Evolutionary conservation across 2,329 filamentous ascomycete species (phyloP).

Genomic region (Metarhizium guizhouense): DNA sequence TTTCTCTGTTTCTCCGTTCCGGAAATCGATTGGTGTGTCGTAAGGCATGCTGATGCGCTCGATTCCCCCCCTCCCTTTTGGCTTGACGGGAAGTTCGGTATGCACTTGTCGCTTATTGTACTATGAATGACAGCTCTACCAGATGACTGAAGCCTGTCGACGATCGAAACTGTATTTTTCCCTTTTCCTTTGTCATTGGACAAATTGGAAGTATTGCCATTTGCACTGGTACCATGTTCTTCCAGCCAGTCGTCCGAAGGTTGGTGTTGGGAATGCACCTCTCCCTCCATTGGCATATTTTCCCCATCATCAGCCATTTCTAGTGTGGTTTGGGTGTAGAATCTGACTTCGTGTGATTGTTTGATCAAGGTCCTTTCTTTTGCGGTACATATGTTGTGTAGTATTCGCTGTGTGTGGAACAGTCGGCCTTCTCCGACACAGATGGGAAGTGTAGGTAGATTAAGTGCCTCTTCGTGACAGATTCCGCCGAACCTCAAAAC

Average conservation of each 20-base stretch:
- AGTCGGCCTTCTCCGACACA: too few species aligned
- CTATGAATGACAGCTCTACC: neutral
- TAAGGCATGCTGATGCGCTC: conserved; percentile 1
- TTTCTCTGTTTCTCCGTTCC: neutral
- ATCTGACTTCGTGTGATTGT: neutral
- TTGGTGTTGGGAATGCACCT: neutral
- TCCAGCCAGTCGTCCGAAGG: neutral
- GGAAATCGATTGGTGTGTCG: neutral
- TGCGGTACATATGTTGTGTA: neutral
- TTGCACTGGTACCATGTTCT: neutral
- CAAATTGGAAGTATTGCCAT: neutral
- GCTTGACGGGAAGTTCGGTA: neutral
- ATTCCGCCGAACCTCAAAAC: too few species aligned
- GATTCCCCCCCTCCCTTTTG: conserved; percentile 11
- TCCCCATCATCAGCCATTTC: neutral
- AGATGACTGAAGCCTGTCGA: neutral
- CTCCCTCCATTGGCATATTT: neutral
- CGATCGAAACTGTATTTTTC: conserved; percentile 6
- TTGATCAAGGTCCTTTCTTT: neutral
- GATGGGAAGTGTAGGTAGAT: too few species aligned
- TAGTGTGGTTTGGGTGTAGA: neutral
- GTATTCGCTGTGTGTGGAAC: too few species aligned
- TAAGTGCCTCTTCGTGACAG: too few species aligned
- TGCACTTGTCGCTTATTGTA: neutral
- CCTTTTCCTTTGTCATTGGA: conserved; percentile 4